A percentile compares a stretch with the other conserved stretches of the same genome.
phyloP scores from a whole-genome alignment of 495 filamentous ascomycete genomes.

The Hypoxylon lienhwacheense region DNA sequence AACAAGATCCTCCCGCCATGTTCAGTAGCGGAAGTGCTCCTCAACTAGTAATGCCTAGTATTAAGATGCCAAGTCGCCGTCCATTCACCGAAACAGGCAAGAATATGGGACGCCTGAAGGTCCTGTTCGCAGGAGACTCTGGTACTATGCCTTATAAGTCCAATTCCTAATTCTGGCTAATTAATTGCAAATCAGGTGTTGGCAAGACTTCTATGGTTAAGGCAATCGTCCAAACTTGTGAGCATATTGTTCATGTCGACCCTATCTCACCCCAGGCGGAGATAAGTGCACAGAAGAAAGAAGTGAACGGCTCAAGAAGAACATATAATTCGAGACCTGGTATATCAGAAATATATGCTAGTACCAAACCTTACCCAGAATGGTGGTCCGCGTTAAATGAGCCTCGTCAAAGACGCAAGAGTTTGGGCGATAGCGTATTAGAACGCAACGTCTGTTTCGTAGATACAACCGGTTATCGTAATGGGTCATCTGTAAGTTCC shows the following conservation, averaged over 20 bases:
- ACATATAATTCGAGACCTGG: conserved; percentile 44
- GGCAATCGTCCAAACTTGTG: conserved; percentile 89
- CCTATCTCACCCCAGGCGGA: conserved; percentile 57
- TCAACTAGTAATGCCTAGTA: conserved; percentile 96
- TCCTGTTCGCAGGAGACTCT: conserved; percentile 81
- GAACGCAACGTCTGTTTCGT: conserved; percentile 96
- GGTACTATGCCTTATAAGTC: conserved; percentile 53
- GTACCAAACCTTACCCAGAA: conserved; percentile 85
- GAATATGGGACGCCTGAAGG: conserved; percentile 80
- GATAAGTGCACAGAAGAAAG: conserved; percentile 6
- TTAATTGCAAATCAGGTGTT: conserved; percentile 34
- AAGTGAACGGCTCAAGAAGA: conserved; percentile 31
- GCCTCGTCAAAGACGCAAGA: conserved; percentile 72
- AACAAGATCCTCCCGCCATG: conserved; percentile 40
- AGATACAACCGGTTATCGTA: conserved; percentile 78
- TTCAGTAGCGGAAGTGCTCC: conserved; percentile 63
- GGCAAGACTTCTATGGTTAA: conserved; percentile 93
- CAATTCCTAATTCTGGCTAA: conserved; percentile 9
- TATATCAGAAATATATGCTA: conserved; percentile 86
- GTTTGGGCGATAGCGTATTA: conserved; percentile 75
- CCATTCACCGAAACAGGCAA: conserved; percentile 90
- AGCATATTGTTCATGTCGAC: conserved; percentile 96
- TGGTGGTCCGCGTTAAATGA: conserved; percentile 96
- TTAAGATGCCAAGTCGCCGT: conserved; percentile 88
- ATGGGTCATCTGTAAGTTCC: conserved; percentile 58